Evolutionary conservation across 2,329 filamentous ascomycete genomes (phyloP), one percentile per base, ranked within the genome.

Genomic region (Neonectria faginata): DNA sequence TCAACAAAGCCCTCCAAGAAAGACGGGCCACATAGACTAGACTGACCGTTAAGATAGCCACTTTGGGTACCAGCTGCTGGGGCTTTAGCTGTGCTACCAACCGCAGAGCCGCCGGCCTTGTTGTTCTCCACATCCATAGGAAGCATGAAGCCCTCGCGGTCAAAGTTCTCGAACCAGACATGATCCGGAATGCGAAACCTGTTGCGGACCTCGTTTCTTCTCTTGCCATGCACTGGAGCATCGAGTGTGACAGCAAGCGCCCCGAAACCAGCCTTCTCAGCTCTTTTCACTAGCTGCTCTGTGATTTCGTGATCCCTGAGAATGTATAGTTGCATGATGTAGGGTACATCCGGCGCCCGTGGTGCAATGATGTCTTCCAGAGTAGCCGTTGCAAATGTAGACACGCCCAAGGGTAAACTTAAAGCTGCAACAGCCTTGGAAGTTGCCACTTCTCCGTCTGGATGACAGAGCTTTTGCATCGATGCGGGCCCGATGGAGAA

Each of bases 101-200:
- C 27, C 33, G 18, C 29, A 44, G 27, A 31, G 2, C 10, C 16
- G 25, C 55, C 56, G 9, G 61, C 61, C 39, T 64, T 64, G 25
- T 59, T 45, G 22, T 64, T 64, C 11, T 64, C 61, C 16, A 64
- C 61, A 20, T 64, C 61, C 61, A 64, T 64, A 1, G 61, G 61
- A 39, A 64, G 61, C 61, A 64, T 44, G 20, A 64, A 64, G 11
- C 61, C 61, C 2, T 64, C 61, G 2, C 61, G 55, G 16, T 64
- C 61, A 33, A 64, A 44, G 9, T 64, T 64, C 52, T 64, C 56
- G 22, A 64, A 64, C 61, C 61, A 64, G 33, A 64, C 61, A 25
- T 59, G 27, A 10, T 64, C 44, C 1, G 61, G 61, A 11, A 64
- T 50, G 16, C 56, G 61, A 45, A 64, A 64, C 10, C 33, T 55